Evolutionary conservation across 768 basidiomycete species (phyloP), one percentile per base, ranked within the genome.

Genomic region (Cystofilobasidium bisporidii): DNA sequence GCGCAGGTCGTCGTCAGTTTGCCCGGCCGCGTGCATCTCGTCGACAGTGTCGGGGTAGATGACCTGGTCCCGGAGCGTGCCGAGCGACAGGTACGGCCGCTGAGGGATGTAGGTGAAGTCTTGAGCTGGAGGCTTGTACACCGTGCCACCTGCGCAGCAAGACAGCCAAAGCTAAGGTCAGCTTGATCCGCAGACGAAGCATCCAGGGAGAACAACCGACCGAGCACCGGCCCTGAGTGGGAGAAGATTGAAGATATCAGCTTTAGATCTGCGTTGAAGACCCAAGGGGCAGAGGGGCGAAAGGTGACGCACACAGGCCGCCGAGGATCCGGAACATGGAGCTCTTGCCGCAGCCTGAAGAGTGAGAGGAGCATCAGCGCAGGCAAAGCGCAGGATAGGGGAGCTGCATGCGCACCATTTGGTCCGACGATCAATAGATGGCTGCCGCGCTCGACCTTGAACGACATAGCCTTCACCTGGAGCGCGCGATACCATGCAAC

Each of bases 91-190:
- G 76, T 97, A 98, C 2, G 94, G 94, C 41, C 94, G 82, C 76
- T 99, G 94, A 26, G 94, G 94, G 67, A 99, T 94, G 68, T 97
- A 81, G 50, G 93, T 90, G 75, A 99, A 98, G 66, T 92, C 84
- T 6, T 84, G 83, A 6, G 90, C 86, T 10, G 87, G 83, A 0
- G 94, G 94, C 77, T 97, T 96, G 72, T 86, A 84, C 20, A 99
- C 91, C 36, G 84, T 80, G 5, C 94, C 94, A 82, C 80, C 84
- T 63, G 36, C 11, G 32, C n/a, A n/a, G n/a, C n/a, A n/a, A n/a
- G n/a, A n/a, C n/a, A 33, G 62, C 2, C 11, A 14, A 2, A 28
- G 38, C 9, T 9, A 26, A 18, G 20, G 24, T 32, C 18, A 14
- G n/a, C n/a, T n/a, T n/a, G n/a, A n/a, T n/a, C n/a, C n/a, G n/a